Base-by-base conservation (phyloP, 2,329 filamentous ascomycete genomes). In the Talaromyces marneffei region DNA sequence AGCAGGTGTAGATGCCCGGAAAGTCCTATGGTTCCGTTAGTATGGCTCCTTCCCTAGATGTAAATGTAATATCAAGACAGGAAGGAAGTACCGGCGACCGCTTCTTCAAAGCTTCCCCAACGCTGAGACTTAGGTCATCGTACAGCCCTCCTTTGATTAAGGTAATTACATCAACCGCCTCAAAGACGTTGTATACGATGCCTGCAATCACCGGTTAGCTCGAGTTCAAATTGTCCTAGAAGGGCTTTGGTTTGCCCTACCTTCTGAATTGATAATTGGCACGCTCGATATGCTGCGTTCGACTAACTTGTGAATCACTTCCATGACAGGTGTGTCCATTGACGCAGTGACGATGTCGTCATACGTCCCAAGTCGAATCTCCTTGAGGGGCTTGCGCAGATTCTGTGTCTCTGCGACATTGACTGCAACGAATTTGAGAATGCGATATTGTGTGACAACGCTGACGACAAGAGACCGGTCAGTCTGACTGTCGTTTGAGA, bases 391-490 rank as follows among this genome's bases (percentile, higher is more conserved):
- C 78, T 96, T 97, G 72, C 91, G 90, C 64, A 99, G 79, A 71
- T 92, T 85, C 68, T 95, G 88, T 4, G 93, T 97, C 72, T 96
- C 90, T 68, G 88, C 87, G 42, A 90, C 87, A 76, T 99, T 99
- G 76, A 99, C 93, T 10, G 94, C 92, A 64, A 99, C 95, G 74
- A 99, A 99, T 74, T 99, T 99, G 66, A 99, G 85, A 68, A 99
- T 97, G 62, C 95, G 89, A 77, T 99, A 99, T 75, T 99, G 94
- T 0, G 94, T 99, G 62, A 99, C 90, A 64, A 99, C 94, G 69
- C 92, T 97, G 64, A 99, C 90, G 18, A 99, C 92, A 78, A 93
- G 94, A 71, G 94, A 87, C 65, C 92, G 85, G 61, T 90, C 87
- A 2, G 94, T 99, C 77, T 99, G 94, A 71, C 95, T 92, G 71